Percentiles rank a stretch among this genome's conserved stretches.
Evolutionary conservation across 768 basidiomycete genomes (phyloP).

Genomic region (Boletus barrowsii): DNA sequence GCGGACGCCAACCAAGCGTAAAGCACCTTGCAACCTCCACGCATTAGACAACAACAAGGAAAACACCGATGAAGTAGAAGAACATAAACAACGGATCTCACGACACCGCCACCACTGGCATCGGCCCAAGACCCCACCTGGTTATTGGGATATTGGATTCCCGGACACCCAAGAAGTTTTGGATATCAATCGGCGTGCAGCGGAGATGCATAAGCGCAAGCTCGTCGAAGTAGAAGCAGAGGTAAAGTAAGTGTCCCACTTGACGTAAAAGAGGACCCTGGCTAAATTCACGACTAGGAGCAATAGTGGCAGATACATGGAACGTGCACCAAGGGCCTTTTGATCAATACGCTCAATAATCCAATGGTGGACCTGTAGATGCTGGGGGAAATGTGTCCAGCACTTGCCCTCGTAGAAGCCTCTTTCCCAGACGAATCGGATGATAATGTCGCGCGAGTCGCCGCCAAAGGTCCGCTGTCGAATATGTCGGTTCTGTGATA

Average conservation of each 20-base stretch:
- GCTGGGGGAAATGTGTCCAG: conserved; percentile 46
- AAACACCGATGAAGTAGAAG: conserved; percentile 34
- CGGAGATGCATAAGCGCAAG: conserved; percentile 70
- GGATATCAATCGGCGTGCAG: conserved; percentile 71
- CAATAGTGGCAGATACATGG: conserved; percentile 26
- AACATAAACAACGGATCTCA: conserved; percentile 70
- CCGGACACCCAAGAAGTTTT: conserved; percentile 80
- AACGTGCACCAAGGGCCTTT: conserved; percentile 15
- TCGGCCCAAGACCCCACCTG: conserved; percentile 72
- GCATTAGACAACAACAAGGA: conserved; percentile 23
- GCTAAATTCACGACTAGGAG: conserved; percentile 15
- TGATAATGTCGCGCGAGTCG: conserved; percentile 55
- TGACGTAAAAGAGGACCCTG: background rate
- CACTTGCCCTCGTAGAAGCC: conserved; percentile 46
- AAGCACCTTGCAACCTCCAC: conserved; percentile 4
- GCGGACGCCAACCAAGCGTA: conserved; percentile 55
- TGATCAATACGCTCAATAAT: conserved; percentile 12
- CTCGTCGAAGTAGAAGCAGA: conserved; percentile 56
- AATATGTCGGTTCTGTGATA: background rate
- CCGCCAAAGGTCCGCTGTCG: conserved; percentile 46
- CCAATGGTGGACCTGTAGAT: conserved; percentile 2
- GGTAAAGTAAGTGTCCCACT: conserved; percentile 42
- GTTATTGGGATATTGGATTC: conserved; percentile 90
- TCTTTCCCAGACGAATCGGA: conserved; percentile 50
- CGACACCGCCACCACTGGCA: conserved; percentile 72